These are phyloP conservation scores for Rhizopogon hawkerae DNA, from an alignment of 1,284 basidiomycete genomes.

Conservation along the genomic window DNA sequence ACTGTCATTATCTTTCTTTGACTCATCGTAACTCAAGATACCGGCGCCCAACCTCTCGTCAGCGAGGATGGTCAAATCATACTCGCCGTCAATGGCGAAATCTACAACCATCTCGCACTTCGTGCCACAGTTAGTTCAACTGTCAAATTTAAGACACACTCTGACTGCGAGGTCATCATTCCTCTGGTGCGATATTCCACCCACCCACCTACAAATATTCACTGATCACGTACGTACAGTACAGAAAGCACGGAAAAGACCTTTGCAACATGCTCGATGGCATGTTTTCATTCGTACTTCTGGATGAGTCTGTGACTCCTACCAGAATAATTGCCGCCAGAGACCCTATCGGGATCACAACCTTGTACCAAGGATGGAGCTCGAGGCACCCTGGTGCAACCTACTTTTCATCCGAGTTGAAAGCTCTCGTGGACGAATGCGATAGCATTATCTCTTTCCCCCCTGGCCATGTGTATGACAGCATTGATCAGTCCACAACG, in stretches of 20 bases:
- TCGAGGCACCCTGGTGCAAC: conserved; percentile 78
- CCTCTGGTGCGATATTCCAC: conserved; percentile 57
- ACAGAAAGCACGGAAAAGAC: conserved; percentile 72
- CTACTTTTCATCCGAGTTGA: conserved; percentile 96
- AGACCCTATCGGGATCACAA: conserved; percentile 97
- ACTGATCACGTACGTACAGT: conserved; percentile 40
- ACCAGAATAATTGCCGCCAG: conserved; percentile 90
- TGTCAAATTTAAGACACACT: conserved; percentile 92
- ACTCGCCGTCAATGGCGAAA: conserved; percentile 97
- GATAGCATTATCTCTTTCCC: conserved; percentile 95
- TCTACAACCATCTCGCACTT: conserved; percentile 93
- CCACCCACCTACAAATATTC: not conserved
- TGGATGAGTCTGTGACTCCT: conserved; percentile 88
- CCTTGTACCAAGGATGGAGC: conserved; percentile 93
- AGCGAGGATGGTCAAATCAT: conserved; percentile 81
- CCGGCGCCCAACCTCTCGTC: conserved; percentile 92
- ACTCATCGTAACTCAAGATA: conserved; percentile 49
- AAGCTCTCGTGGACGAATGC: conserved; percentile 87
- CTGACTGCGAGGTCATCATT: conserved; percentile 97
- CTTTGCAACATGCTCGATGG: conserved; percentile 85
- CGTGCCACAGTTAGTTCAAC: conserved; percentile 59
- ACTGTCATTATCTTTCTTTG: conserved; percentile 4
- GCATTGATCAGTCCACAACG: conserved; percentile 63
- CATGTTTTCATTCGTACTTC: conserved; percentile 97
- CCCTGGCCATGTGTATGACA: conserved; percentile 94